These are phyloP conservation scores for Triticum monococcum DNA, from an alignment of 176 grass and related monocot genomes.

Conservation along the genomic window DNA sequence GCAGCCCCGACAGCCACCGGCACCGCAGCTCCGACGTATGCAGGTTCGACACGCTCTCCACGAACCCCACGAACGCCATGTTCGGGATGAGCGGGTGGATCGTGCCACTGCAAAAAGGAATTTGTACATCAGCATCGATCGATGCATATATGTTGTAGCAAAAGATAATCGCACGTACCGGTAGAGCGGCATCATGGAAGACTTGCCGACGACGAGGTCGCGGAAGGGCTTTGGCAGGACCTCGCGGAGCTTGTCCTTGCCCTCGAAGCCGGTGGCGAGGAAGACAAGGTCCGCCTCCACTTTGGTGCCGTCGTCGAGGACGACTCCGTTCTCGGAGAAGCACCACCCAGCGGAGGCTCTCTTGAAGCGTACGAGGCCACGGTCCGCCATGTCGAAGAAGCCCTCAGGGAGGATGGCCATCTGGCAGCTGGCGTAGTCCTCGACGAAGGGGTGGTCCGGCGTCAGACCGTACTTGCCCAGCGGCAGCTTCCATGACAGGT, in stretches of 20 bases:
- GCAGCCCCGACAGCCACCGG: constrained; percentile 80
- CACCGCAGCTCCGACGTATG: constrained; percentile 96
- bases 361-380: constrained; percentile 57
- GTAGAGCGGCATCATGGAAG: constrained; percentile 87
- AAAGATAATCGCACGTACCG: constrained; percentile 28
- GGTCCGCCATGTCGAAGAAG: constrained; percentile 91
- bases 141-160: no score
- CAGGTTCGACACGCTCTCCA: constrained; percentile 98
- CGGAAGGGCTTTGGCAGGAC: constrained; percentile 69
- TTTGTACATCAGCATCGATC: no score
- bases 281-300: constrained; percentile 92
- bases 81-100: constrained; percentile 91
- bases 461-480: constrained; percentile 78
- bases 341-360: constrained; percentile 49
- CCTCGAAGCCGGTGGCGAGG: constrained; percentile 92
- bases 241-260: constrained; percentile 79
- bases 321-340: constrained; percentile 74
- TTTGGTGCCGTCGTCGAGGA: constrained; percentile 69
- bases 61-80: constrained; percentile 98
- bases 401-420: constrained; percentile 95
- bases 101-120: constrained; percentile 44
- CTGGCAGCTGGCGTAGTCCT: constrained; percentile 96
- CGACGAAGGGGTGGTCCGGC: constrained; percentile 90
- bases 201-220: constrained; percentile 52
- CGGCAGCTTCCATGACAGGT: constrained; percentile 85